Evolutionary conservation across 768 basidiomycete species (phyloP).

Genomic region (Piloderma croceum): DNA sequence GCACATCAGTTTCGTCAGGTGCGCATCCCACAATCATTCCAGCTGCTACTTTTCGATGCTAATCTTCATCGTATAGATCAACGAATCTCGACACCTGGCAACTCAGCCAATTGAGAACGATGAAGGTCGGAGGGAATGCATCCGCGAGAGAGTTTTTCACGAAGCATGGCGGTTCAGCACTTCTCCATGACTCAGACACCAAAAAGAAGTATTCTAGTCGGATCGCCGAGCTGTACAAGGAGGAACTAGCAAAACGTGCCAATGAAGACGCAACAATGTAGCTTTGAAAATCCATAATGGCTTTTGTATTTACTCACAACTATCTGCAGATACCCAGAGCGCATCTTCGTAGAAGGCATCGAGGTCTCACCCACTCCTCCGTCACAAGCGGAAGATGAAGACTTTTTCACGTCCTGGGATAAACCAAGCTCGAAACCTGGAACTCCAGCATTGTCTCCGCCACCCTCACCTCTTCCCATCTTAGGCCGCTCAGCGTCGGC

Average conservation of each 20-base stretch:
- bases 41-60: constrained; percentile 13
- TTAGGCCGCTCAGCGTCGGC: constrained; percentile 48
- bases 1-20: constrained; percentile 96
- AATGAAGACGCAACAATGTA: constrained; percentile 70
- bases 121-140: constrained; percentile 95
- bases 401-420: constrained; percentile 97
- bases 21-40: constrained; percentile 18
- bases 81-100: constrained; percentile 97
- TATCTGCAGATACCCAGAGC: constrained; percentile 59
- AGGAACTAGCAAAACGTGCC: constrained; percentile 77
- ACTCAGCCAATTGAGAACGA: constrained; percentile 80
- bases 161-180: constrained; percentile 72
- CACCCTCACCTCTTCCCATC: constrained; percentile 49
- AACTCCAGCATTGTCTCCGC: constrained; percentile 43
- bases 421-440: constrained; percentile 62
- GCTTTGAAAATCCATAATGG: too few species aligned
- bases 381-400: constrained; percentile 53
- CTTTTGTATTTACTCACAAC: too few species aligned
- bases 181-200: constrained; percentile 67
- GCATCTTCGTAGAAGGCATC: constrained; percentile 80
- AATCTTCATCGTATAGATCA: constrained; percentile 48
- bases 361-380: constrained; percentile 38
- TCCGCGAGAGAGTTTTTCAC: constrained; percentile 85
- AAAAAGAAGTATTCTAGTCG: constrained; percentile 88
- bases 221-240: constrained; percentile 85